Evolutionary conservation across 805 yeast genomes (phyloP).

Genomic region (Candida koratica): DNA sequence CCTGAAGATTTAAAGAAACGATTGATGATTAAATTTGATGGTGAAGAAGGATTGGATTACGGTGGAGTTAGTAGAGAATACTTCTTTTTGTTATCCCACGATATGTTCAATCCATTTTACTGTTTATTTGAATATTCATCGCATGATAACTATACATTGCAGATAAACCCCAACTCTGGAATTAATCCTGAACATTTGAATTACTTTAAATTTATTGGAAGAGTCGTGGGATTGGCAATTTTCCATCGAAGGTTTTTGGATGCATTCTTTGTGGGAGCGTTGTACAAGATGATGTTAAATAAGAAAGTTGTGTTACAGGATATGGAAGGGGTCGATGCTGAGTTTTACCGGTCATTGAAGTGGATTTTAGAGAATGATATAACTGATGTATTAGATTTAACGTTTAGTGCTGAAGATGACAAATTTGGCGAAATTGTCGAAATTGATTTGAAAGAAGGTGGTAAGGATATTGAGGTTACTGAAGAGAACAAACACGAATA

Average conservation of each 20-base stretch:
- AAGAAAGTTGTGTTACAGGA: constrained; percentile 94
- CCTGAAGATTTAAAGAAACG: constrained; percentile 98
- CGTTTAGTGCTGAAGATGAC: constrained; percentile 88
- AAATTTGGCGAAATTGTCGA: constrained; percentile 90
- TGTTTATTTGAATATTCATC: constrained; percentile 97
- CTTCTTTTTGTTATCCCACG: constrained; percentile 93
- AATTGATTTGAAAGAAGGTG: constrained; percentile 86
- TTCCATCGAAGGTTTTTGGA: constrained; percentile 97
- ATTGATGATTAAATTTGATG: constrained; percentile 96
- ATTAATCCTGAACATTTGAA: constrained; percentile 97
- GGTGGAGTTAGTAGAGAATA: constrained; percentile 99
- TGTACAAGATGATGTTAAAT: constrained; percentile 94
- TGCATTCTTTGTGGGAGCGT: constrained; percentile 97
- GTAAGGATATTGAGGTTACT: constrained; percentile 84
- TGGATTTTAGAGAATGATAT: constrained; percentile 97
- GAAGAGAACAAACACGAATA: constrained; percentile 94
- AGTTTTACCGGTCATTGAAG: constrained; percentile 87
- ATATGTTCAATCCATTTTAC: constrained; percentile 97
- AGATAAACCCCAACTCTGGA: constrained; percentile 95
- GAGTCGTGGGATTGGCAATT: constrained; percentile 96
- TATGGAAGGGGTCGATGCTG: constrained; percentile 98
- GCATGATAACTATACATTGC: constrained; percentile 95
- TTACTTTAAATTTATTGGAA: constrained; percentile 96
- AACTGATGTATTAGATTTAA: constrained; percentile 72
- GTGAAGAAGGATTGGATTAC: constrained; percentile 98